phyloP scores from a whole-genome alignment of 306 rosid species.

The Dryas alaskensis region DNA sequence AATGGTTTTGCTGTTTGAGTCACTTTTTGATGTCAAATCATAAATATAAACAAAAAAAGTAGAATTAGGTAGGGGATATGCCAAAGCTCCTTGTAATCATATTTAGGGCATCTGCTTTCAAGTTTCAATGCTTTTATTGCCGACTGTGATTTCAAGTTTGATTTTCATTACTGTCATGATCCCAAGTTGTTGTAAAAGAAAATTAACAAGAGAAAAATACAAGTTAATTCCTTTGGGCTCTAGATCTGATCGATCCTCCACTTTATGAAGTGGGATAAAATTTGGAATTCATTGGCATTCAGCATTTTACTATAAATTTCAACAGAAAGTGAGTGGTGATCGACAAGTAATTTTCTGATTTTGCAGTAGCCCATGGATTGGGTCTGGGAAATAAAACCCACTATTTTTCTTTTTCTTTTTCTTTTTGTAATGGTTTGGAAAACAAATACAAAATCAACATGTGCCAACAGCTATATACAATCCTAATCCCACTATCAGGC shows the following conservation, averaged over 20 bases:
- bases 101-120: background rate
- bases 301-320: background rate
- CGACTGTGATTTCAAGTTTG: background rate
- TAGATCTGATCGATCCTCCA: conserved; percentile 7
- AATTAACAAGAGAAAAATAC: background rate
- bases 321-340: conserved; percentile 1
- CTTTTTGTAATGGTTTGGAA: background rate
- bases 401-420: background rate
- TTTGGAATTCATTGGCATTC: background rate
- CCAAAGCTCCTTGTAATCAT: background rate
- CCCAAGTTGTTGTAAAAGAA: background rate
- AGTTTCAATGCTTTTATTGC: background rate
- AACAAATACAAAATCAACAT: background rate
- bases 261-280: background rate
- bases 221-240: background rate
- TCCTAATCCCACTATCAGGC: background rate
- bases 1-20: conserved; percentile 21
- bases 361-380: conserved; percentile 6
- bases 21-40: conserved; percentile 31
- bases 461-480: background rate
- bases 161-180: background rate
- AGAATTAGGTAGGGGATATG: conserved; percentile 3
- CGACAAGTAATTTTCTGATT: background rate
- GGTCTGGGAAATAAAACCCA: background rate
- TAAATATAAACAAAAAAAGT: background rate